Evolutionary conservation across 192 early-diverging fungal species (phyloP), one percentile per base, ranked within the genome.

Genomic region (Physocladia obscura): DNA sequence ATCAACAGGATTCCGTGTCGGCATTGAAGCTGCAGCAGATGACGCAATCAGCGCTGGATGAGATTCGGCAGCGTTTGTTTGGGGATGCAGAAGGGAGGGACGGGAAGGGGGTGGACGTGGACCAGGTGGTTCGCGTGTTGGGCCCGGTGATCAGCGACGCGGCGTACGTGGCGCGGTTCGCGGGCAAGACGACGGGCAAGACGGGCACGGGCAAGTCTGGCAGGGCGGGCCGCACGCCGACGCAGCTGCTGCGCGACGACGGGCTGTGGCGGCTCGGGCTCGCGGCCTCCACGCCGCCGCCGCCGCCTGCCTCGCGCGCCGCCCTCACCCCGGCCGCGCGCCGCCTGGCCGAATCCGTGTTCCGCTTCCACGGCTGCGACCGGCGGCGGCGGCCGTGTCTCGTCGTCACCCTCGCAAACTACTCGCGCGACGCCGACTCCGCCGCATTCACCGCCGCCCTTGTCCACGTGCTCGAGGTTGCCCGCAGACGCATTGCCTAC

Each of bases 321-420:
- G 40, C 40, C 11, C 40, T 44, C n/a, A 8, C 40, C 11, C 40
- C 40, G 8, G 40, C 40, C 40, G 40, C 40, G 11, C 40, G 40
- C 3, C 67, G 62, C 29, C 61, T 73, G n/a, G 44, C 69, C 17
- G 29, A 73, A 13, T 76, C 77, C 22, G 60, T 80, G 17, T 78
- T 82, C 55, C 49, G 70, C 6, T 79, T 79, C 54, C 67, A 60
- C 29, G 74, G 70, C 30, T 68, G 62, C 21, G 81, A 82, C 64
- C 4, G 49, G 17, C 40, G 62, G 3, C 70, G 69, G 3, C 75
- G 81, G 44, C 81, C 81, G 2, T 60, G 74, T 29, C 62, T 67
- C 4, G 54, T 75, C 44, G 30, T 82, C 57, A 77, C 65, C 19
- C 58, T 77, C 19, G 51, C 57, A 13, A 67, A 67, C 32, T 73